phyloP scores from a whole-genome alignment of 768 basidiomycete genomes.

The Boletus vermiculosoides region DNA sequence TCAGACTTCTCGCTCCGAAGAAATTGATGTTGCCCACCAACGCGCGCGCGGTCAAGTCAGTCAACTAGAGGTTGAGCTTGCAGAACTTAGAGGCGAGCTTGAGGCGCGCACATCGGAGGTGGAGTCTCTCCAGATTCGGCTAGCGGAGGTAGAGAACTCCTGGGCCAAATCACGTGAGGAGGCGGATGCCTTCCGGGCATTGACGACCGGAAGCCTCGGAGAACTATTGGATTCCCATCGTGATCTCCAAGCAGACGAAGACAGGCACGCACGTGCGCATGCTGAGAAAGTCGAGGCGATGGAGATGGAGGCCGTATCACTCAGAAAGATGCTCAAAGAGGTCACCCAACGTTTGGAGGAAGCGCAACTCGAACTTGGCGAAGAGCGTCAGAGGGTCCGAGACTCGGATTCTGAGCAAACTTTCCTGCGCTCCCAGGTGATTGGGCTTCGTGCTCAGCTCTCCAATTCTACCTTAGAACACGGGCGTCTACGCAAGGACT shows the following conservation, averaged over 20 bases:
- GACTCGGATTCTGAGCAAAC: conserved; percentile 66
- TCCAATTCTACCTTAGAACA: conserved; percentile 65
- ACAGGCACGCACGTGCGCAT: conserved; percentile 69
- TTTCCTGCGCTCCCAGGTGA: conserved; percentile 67
- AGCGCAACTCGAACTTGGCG: conserved; percentile 57
- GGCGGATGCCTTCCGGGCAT: conserved; percentile 82
- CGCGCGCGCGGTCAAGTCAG: conserved; percentile 67
- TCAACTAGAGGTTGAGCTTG: conserved; percentile 72
- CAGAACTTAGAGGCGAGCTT: conserved; percentile 77
- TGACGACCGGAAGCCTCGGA: conserved; percentile 84
- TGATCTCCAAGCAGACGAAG: conserved; percentile 82
- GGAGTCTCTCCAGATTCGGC: conserved; percentile 60
- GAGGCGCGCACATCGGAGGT: conserved; percentile 73
- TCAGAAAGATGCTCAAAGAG: conserved; percentile 81
- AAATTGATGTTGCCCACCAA: conserved; percentile 73
- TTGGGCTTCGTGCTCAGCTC: conserved; percentile 71
- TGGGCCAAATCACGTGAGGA: conserved; percentile 93
- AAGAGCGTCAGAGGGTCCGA: conserved; percentile 63
- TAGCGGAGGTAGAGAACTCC: conserved; percentile 82
- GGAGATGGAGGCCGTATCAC: conserved; percentile 70
- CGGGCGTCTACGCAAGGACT: conserved; percentile 67
- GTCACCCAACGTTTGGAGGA: conserved; percentile 70
- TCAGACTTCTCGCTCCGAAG: conserved; percentile 72
- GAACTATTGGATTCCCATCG: conserved; percentile 86
- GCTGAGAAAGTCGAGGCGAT: conserved; percentile 80